Conservation (phyloP, 2,329 filamentous ascomycete species). For the Pseudocercospora eumusae region DNA sequence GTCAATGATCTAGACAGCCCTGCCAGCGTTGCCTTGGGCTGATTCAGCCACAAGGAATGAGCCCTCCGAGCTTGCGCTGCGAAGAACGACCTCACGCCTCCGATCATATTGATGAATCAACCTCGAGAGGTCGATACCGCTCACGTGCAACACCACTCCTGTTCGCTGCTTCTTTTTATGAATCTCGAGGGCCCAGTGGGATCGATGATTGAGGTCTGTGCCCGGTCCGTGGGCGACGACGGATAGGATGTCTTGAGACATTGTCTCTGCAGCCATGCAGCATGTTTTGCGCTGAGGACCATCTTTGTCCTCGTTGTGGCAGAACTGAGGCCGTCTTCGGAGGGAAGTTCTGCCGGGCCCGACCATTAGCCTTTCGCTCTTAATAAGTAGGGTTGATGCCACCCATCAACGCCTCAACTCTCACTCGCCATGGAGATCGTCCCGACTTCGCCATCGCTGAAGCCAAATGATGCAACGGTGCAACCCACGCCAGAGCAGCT, state of each 20-base stretch:
- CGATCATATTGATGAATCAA: constrained; percentile 17
- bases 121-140: not conserved
- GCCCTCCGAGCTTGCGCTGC: constrained; percentile 16
- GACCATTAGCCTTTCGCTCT: too few species aligned
- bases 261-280: not conserved
- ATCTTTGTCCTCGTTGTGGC: too few species aligned
- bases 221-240: constrained; percentile 17
- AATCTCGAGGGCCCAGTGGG: constrained; percentile 17
- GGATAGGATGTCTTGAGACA: constrained; percentile 4
- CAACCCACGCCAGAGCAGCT: not conserved
- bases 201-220: constrained; percentile 13
- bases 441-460: not conserved
- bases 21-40: constrained; percentile 1
- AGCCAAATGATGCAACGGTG: not conserved
- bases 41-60: constrained; percentile 10
- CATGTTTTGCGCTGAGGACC: too few species aligned
- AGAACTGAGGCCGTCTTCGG: too few species aligned
- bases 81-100: constrained; percentile 12
- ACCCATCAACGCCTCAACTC: too few species aligned
- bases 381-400: too few species aligned
- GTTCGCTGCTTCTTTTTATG: not conserved
- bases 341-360: too few species aligned
- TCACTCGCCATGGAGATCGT: not conserved
- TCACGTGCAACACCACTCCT: constrained; percentile 4
- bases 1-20: constrained; percentile 10